phyloP scores from a whole-genome alignment of 768 basidiomycete species.

The Suillus weaverae region DNA sequence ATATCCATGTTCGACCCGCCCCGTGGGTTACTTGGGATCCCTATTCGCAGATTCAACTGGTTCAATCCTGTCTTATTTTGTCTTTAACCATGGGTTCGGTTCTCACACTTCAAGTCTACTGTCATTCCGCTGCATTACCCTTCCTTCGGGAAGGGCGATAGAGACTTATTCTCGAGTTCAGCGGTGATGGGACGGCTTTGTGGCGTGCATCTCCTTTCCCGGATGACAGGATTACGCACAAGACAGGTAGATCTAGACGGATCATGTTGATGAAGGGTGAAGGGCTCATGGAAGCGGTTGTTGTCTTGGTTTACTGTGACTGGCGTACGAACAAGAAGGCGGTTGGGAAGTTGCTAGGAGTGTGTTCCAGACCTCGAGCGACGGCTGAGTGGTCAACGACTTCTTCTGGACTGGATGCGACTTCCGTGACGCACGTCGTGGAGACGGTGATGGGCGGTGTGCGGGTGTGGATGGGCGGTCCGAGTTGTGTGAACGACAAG shows the following conservation, averaged over 20 bases:
- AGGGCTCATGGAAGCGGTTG: constrained; percentile 18
- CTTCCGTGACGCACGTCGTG: constrained; percentile 11
- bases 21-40: constrained; percentile 4
- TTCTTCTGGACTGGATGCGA: constrained; percentile 4
- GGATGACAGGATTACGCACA: constrained; percentile 22
- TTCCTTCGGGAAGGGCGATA: constrained; percentile 48
- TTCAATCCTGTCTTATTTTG: constrained; percentile 15
- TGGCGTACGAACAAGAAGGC: constrained; percentile 37
- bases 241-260: constrained; percentile 11
- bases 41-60: constrained; percentile 7
- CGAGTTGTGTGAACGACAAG: constrained; percentile 35
- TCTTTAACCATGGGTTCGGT: constrained; percentile 15
- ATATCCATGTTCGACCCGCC: not conserved
- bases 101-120: constrained; percentile 16
- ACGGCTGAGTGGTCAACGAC: constrained; percentile 3
- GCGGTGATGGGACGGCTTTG: constrained; percentile 28
- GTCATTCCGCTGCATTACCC: constrained; percentile 37
- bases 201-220: constrained; percentile 13
- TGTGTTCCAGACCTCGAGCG: constrained; percentile 35
- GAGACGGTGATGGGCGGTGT: constrained; percentile 21
- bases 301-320: constrained; percentile 20
- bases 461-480: constrained; percentile 24
- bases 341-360: constrained; percentile 13
- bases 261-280: constrained; percentile 17
- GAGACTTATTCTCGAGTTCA: constrained; percentile 60